Percentiles rank a stretch among this genome's conserved stretches.
phyloP scores from a whole-genome alignment of 2,329 filamentous ascomycete genomes.

The Botrytis pseudocinerea region DNA sequence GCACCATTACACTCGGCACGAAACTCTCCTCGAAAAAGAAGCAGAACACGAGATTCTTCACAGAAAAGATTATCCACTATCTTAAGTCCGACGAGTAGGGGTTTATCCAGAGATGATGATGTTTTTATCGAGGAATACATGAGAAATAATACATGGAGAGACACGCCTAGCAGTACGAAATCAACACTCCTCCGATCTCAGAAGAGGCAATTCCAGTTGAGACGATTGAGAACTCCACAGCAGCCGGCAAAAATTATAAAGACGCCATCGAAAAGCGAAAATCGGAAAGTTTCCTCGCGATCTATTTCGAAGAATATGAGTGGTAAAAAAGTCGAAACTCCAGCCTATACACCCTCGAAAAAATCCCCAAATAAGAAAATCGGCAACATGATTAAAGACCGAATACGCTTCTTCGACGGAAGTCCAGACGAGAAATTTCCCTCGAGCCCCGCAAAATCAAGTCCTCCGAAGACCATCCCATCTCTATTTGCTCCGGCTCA shows the following conservation, averaged over 20 bases:
- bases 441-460: constrained; percentile 1
- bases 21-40: constrained; percentile 18
- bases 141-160: background rate
- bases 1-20: constrained; percentile 29
- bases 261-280: constrained; percentile 6
- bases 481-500: background rate
- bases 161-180: constrained; percentile 6
- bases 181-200: constrained; percentile 2
- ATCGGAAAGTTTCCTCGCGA: background rate
- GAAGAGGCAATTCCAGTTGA: constrained; percentile 8
- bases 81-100: constrained; percentile 26
- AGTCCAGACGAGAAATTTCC: constrained; percentile 23
- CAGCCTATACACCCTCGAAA: constrained; percentile 14
- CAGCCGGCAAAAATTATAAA: background rate
- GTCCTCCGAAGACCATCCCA: background rate
- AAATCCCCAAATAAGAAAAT: constrained; percentile 21
- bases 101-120: constrained; percentile 19
- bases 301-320: background rate
- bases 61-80: constrained; percentile 30
- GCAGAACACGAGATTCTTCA: constrained; percentile 4
- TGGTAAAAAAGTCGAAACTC: background rate
- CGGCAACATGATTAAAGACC: constrained; percentile 31
- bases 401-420: constrained; percentile 36
- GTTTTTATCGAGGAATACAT: constrained; percentile 8
- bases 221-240: background rate